Evolutionary conservation across 1,139 yeast species (phyloP), one percentile per base, ranked within the genome.

Genomic region (Geotrichum aggregatum): DNA sequence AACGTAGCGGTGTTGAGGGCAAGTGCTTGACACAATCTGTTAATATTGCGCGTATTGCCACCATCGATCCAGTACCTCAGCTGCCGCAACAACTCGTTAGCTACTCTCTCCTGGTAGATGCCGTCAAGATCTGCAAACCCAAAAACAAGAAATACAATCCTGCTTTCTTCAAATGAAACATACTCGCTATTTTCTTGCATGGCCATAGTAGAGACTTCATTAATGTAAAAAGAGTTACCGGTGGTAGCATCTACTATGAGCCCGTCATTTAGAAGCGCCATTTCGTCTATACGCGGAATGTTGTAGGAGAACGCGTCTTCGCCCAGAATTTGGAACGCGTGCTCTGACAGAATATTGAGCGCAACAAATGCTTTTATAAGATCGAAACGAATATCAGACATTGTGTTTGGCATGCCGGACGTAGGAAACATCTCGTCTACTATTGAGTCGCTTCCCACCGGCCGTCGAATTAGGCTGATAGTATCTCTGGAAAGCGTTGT

Each of bases 281-380:
- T 47, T 28, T 39, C 42, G 19, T 50, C 52, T 8, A 50, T 47
- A 18, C 51, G 47, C 7, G 50, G 45, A n/a, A 49, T 49, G 18
- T 50, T 48, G 7, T 43, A 40, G 14, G 48, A 34, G 22, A 51
- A 44, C 4, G 61, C 57, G 21, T 74, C 79, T 59, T 66, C 77
- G 48, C 80, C 71, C 31, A 78, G 71, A 36, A 72, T 70, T 50
- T 72, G 75, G 54, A 78, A 73, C 8, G 77, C 64, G 14, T 71
- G 69, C 1, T 72, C 68, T 1, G 73, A 72, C 21, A 76, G 68
- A 16, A 78, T 59, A 1, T 69, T 69, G 34, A 76, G 58, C 30
- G 77, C 72, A 18, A 80, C 70, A 56, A 84, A 75, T 14, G 79
- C 73, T 58, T 77, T 78, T 19, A 83, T 64, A 53, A 84, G 80